Base-by-base conservation (phyloP, 306 rosid species). In the Aeschynomene evenia region DNA sequence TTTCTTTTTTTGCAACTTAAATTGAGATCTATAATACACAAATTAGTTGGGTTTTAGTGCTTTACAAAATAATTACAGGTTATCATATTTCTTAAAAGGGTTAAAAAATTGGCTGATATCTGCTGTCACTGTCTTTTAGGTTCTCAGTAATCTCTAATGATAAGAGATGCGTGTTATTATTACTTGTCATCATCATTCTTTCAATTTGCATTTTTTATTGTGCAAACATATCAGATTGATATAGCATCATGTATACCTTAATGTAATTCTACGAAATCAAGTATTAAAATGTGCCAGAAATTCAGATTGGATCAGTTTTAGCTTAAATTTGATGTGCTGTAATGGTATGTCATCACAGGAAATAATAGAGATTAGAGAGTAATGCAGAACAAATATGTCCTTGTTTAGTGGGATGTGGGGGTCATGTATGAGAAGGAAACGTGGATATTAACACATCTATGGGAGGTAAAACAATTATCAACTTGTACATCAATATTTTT, bases 31-130 rank as follows among this genome's bases (percentile, higher is more conserved):
- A 42, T 56, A 37, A 24, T 54, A 65, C 53, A 50, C 53, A 37
- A 16, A 58, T 31, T 50, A 50, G 53, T 72, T 42, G 43, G 51
- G 51, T 39, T 73, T 69, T 28, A 4, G 43, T 42, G 51, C 46
- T 73, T 21, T 72, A 58, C 58, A 23, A 56, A 58, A 70, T 46
- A 55, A 63, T 63, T 53, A 79, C 66, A 79, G 7, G 71, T 79
- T 60, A 31, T 66, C 50, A 23, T 53, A 34, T 48, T 52, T 65
- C 33, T 73, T 24, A 46, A 51, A 51, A 28, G 74, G 43, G 2
- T 1, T 9, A 56, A 28, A 31, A 73, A 7, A 26, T 45, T 66
- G 71, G 61, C 60, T 43, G 29, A 18, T 52, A 29, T 33, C 31
- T 75, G 70, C 18, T 54, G 33, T 39, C 46, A 24, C 23, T 59